Evolutionary conservation across 331 rosid genomes (phyloP).

Genomic region (Phaseolus coccineus): DNA sequence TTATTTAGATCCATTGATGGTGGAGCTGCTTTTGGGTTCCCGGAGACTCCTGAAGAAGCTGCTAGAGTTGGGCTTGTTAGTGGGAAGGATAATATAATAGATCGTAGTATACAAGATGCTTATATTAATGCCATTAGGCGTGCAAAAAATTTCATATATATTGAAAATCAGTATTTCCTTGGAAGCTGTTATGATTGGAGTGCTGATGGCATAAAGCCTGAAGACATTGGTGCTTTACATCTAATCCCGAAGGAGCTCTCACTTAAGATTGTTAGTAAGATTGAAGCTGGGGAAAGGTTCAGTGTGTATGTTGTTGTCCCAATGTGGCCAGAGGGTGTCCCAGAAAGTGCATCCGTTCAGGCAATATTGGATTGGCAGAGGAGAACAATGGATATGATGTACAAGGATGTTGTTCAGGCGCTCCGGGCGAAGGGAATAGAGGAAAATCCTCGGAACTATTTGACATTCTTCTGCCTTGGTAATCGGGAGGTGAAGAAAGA

Average conservation of each 20-base stretch:
- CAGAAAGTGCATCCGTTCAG: constrained; percentile 87
- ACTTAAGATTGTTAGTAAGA: constrained; percentile 80
- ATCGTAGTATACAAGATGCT: constrained; percentile 92
- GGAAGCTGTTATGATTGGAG: constrained; percentile 88
- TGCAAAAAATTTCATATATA: constrained; percentile 89
- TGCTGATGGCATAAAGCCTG: constrained; percentile 69
- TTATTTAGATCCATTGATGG: constrained; percentile 91
- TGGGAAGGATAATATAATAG: constrained; percentile 89
- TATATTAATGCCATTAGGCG: constrained; percentile 91
- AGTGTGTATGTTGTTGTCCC: constrained; percentile 84
- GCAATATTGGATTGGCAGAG: constrained; percentile 97
- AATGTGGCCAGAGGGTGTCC: constrained; percentile 97
- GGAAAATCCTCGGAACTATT: constrained; percentile 78
- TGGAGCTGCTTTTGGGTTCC: constrained; percentile 96
- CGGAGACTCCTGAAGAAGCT: constrained; percentile 84
- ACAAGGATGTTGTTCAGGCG: constrained; percentile 61
- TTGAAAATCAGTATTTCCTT: constrained; percentile 93
- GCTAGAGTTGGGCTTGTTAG: constrained; percentile 82
- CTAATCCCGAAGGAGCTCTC: constrained; percentile 92
- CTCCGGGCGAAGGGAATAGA: constrained; percentile 61
- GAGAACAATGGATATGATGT: constrained; percentile 95
- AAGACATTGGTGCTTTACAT: constrained; percentile 80
- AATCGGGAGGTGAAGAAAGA: constrained; percentile 71
- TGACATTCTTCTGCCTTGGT: constrained; percentile 89
- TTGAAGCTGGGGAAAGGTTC: constrained; percentile 86